Conservation (phyloP, 2,329 filamentous ascomycete species). For the Diaporthe humulicola region DNA sequence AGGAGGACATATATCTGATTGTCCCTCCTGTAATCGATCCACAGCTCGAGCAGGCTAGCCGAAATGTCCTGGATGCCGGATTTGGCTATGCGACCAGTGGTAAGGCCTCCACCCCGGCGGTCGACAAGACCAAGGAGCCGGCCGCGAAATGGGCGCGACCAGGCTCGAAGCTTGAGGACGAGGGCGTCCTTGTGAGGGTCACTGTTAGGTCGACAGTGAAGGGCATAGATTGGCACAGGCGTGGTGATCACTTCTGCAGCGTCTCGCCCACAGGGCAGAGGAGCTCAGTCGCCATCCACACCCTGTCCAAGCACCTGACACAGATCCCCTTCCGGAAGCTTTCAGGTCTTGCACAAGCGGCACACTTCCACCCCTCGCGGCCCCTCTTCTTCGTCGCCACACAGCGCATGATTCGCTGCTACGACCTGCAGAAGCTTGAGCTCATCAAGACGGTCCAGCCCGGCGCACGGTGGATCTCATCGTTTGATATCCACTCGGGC, state of each 20-base stretch:
- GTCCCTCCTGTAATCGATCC: slow-evolving; percentile 81
- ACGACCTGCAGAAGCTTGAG: slow-evolving; percentile 92
- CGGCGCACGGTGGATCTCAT: slow-evolving; percentile 94
- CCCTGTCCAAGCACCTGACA: slow-evolving; percentile 92
- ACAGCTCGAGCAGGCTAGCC: slow-evolving; percentile 79
- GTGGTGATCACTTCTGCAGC: slow-evolving; percentile 93
- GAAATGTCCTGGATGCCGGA: slow-evolving; percentile 85
- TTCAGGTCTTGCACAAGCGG: slow-evolving; percentile 84
- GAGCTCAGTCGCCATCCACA: slow-evolving; percentile 92
- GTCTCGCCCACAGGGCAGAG: slow-evolving; percentile 85
- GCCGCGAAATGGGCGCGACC: slow-evolving; percentile 89
- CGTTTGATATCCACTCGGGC: slow-evolving; percentile 91
- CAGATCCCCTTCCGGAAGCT: slow-evolving; percentile 90
- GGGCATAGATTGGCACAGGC: slow-evolving; percentile 91
- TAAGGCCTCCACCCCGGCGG: slow-evolving; percentile 63
- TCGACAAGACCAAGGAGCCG: slow-evolving; percentile 77
- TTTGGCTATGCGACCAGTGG: slow-evolving; percentile 86
- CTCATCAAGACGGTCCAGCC: slow-evolving; percentile 94
- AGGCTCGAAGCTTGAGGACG: slow-evolving; percentile 77
- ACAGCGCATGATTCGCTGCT: slow-evolving; percentile 91
- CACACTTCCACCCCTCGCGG: slow-evolving; percentile 93
- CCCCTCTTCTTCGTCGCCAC: slow-evolving; percentile 97
- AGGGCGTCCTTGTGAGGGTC: slow-evolving; percentile 83
- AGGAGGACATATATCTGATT: slow-evolving; percentile 88
- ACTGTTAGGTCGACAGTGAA: slow-evolving; percentile 87